A percentile compares a stretch with the other conserved stretches of the same genome.
These are phyloP conservation scores for Pythium vanterpoolii DNA, from an alignment of 352 stramenopile genomes.

Conservation along the genomic window DNA sequence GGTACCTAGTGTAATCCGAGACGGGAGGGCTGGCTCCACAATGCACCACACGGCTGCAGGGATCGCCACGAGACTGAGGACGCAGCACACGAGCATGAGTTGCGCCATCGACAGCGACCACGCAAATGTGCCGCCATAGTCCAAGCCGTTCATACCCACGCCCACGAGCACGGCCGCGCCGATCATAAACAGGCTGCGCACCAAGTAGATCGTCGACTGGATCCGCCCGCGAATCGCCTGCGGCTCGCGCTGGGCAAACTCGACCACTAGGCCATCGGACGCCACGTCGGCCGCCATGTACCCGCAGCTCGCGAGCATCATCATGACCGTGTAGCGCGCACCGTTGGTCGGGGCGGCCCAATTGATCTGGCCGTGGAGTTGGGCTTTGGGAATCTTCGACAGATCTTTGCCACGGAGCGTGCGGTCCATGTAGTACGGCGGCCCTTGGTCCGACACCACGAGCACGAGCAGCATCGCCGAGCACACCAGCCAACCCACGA, in stretches of 20 bases:
- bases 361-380: constrained; percentile 30
- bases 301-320: constrained; percentile 38
- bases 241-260: constrained; percentile 42
- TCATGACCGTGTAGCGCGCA: constrained; percentile 28
- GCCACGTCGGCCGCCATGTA: constrained; percentile 42
- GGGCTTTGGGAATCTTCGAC: constrained; percentile 1
- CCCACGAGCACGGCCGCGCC: constrained; percentile 29
- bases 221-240: constrained; percentile 27
- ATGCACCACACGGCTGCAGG: constrained; percentile 21
- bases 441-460: constrained; percentile 32
- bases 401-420: constrained; percentile 27
- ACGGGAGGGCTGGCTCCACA: constrained; percentile 8
- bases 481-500: constrained; percentile 59
- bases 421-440: constrained; percentile 58
- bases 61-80: constrained; percentile 24
- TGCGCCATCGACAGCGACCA: constrained; percentile 31
- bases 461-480: constrained; percentile 49
- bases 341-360: constrained; percentile 22
- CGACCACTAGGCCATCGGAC: constrained; percentile 37
- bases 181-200: constrained; percentile 38
- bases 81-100: constrained; percentile 23
- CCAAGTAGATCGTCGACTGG: constrained; percentile 42
- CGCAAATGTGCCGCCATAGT: constrained; percentile 36
- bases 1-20: constrained; percentile 3
- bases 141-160: constrained; percentile 31